phyloP scores from a whole-genome alignment of 805 yeast genomes.

The Wickerhamomyces subpelliculosus region DNA sequence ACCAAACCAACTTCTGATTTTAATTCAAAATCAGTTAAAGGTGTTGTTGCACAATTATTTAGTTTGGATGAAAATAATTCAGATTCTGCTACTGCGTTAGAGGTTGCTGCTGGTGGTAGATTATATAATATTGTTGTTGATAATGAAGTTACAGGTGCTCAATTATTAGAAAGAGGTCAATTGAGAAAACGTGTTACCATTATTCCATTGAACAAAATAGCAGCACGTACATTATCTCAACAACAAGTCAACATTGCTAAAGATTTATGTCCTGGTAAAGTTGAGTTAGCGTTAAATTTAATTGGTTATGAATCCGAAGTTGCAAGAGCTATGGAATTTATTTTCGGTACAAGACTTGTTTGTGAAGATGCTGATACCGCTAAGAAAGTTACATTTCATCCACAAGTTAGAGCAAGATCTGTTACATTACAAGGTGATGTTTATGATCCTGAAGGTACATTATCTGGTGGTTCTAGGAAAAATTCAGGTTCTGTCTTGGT shows the following conservation, averaged over 20 bases:
- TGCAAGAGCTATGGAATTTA: slow-evolving; percentile 77
- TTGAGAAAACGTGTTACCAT: slow-evolving; percentile 80
- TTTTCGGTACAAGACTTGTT: slow-evolving; percentile 84
- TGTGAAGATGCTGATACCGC: slow-evolving; percentile 89
- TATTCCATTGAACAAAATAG: slow-evolving; percentile 84
- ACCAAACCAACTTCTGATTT: slow-evolving; percentile 57
- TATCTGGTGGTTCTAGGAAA: slow-evolving; percentile 89
- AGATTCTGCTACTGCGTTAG: slow-evolving; percentile 74
- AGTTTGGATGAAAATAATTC: slow-evolving; percentile 46
- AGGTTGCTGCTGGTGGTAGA: slow-evolving; percentile 90
- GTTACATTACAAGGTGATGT: slow-evolving; percentile 91
- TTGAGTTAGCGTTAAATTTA: slow-evolving; percentile 81
- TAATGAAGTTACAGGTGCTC: slow-evolving; percentile 77
- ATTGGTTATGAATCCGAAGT: slow-evolving; percentile 70
- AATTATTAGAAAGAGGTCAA: slow-evolving; percentile 70
- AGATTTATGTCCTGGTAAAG: slow-evolving; percentile 71
- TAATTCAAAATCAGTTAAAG: slow-evolving; percentile 60
- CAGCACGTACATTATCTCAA: slow-evolving; percentile 48
- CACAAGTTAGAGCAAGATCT: slow-evolving; percentile 69
- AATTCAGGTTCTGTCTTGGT: slow-evolving; percentile 50
- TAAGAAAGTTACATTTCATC: slow-evolving; percentile 80
- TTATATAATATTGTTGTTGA: slow-evolving; percentile 89
- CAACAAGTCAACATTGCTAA: slow-evolving; percentile 60
- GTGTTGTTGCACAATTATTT: slow-evolving; percentile 85
- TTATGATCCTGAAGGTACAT: slow-evolving; percentile 93